These are phyloP conservation scores for Ceratocystis albifundus DNA, from an alignment of 2,329 filamentous ascomycete species.

Conservation along the genomic window DNA sequence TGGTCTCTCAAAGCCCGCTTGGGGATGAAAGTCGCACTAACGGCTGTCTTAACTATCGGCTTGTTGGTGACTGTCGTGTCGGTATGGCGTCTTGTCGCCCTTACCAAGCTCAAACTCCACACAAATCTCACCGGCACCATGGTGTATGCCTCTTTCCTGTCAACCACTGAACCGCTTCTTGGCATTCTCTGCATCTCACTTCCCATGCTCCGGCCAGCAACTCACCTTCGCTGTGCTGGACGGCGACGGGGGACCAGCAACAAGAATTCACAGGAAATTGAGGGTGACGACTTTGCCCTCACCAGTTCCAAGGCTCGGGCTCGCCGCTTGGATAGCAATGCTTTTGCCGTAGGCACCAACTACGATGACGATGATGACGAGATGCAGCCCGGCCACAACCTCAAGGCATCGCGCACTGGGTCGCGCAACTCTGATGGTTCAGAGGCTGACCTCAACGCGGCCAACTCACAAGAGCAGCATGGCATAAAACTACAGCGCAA, in stretches of 20 bases:
- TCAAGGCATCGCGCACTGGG: constrained; percentile 18
- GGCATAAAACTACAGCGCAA: constrained; percentile 23
- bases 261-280: neutral
- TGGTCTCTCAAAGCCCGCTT: constrained; percentile 30
- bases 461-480: constrained; percentile 11
- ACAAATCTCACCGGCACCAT: constrained; percentile 26
- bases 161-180: constrained; percentile 25
- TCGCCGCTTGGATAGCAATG: constrained; percentile 10
- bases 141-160: constrained; percentile 26
- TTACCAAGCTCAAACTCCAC: constrained; percentile 26
- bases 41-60: constrained; percentile 28
- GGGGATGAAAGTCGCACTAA: constrained; percentile 28
- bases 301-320: neutral
- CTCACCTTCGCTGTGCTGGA: constrained; percentile 8
- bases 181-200: constrained; percentile 26
- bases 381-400: constrained; percentile 21
- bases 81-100: constrained; percentile 25
- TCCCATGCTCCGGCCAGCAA: constrained; percentile 25
- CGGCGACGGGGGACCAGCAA: neutral
- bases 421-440: constrained; percentile 20
- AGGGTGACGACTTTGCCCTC: neutral
- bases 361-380: constrained; percentile 22
- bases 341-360: constrained; percentile 22
- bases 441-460: constrained; percentile 17
- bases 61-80: constrained; percentile 27